Base-by-base conservation (phyloP, 2,329 filamentous ascomycete species). In the Leptographium lundbergii region DNA sequence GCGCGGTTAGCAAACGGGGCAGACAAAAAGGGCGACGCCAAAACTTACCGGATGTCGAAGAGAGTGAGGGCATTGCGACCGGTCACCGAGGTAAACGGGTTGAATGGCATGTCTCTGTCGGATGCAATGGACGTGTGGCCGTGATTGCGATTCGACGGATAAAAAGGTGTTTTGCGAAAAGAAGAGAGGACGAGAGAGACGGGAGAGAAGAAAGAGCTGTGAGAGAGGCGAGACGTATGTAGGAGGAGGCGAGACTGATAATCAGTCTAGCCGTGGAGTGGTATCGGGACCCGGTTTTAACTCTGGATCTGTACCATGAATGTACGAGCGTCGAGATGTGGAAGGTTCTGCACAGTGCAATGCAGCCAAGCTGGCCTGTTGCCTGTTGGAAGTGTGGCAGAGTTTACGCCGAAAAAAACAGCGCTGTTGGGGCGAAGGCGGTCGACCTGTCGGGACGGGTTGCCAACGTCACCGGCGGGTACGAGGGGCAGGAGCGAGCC, bases 1-100 rank as follows among this genome's bases (percentile, higher is more conserved):
- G 42, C 25, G 19, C 1, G 25, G 22, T 60, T 54, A 61, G 60
- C 22, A 10, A 14, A 24, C 6, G 27, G 34, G 32, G 19, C 9
- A 36, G 34, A 7, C 19, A 51, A 17, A n/a, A 36, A 11, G 57
- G 34, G 29, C 65, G 34, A 42, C 13, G 22, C 22, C 39, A 22
- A 22, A 11, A 67, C 78, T 65, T 70, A 82, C 80, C 80, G 77
- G 63, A 83, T 80, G 65, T 82, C 79, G 66, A 83, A 83, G 52
- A 82, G 73, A 25, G 77, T 78, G 63, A 75, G 78, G 56, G 74
- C 75, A 66, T 74, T 74, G 64, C 76, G 77, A 61, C 76, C 76
- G 22, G 75, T 77, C 64, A 79, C 77, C 48, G 77, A 74, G 24
- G 74, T 74, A 65, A 83, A 81, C 53, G 78, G 78, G 59, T 81